phyloP scores from a whole-genome alignment of 805 yeast genomes.

The Alloascoidea africana region DNA sequence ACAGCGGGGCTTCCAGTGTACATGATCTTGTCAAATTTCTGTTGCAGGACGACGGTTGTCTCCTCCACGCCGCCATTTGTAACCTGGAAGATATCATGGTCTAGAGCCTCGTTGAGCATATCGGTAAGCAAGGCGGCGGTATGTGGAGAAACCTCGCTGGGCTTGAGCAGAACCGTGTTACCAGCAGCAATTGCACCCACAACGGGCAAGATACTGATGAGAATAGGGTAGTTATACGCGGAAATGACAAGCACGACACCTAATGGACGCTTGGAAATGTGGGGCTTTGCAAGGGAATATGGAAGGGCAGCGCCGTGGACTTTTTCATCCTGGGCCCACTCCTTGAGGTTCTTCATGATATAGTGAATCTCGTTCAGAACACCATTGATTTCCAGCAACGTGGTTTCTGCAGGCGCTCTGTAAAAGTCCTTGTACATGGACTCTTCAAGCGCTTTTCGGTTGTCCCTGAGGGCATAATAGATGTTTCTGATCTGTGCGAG shows the following conservation, averaged over 20 bases:
- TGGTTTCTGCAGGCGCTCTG: constrained; percentile 48
- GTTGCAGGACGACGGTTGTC: constrained; percentile 41
- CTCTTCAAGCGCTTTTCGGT: constrained; percentile 32
- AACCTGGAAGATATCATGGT: constrained; percentile 37
- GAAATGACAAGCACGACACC: constrained; percentile 65
- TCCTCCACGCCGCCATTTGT: constrained; percentile 64
- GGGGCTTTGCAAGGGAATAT: constrained; percentile 9
- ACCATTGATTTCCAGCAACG: constrained; percentile 37
- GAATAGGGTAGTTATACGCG: constrained; percentile 72
- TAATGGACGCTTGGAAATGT: constrained; percentile 18
- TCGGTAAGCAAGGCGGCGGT: constrained; percentile 39
- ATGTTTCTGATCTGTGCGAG: constrained; percentile 50
- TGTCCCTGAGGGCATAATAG: constrained; percentile 47
- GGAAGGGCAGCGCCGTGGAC: constrained; percentile 7
- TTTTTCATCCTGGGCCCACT: constrained; percentile 42
- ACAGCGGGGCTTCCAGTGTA: constrained; percentile 73
- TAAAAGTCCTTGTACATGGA: constrained; percentile 58
- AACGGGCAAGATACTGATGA: constrained; percentile 48
- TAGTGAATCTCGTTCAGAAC: constrained; percentile 38
- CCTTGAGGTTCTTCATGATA: constrained; percentile 41
- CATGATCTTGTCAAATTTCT: constrained; percentile 66
- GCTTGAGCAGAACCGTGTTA: constrained; percentile 64
- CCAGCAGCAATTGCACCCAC: constrained; percentile 80
- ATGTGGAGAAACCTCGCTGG: constrained; percentile 56
- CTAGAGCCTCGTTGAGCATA: constrained; percentile 36